Evolutionary conservation across 306 rosid species (phyloP).

Genomic region (Aeschynomene evenia): DNA sequence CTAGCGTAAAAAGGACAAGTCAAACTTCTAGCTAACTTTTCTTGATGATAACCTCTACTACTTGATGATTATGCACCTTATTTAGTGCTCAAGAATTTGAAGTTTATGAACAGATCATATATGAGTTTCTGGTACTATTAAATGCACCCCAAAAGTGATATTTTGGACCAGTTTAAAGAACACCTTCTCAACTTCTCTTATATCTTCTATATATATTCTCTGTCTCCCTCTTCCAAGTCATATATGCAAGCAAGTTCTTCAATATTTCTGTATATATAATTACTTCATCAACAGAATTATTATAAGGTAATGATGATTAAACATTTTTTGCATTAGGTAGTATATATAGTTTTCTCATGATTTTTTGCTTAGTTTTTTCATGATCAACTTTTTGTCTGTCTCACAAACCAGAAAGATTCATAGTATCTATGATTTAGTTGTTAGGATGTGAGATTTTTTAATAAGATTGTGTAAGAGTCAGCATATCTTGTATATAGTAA

Average conservation of each 20-base stretch:
- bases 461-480: conserved; percentile 31
- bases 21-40: conserved; percentile 46
- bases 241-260: background rate
- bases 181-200: conserved; percentile 4
- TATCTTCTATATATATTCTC: background rate
- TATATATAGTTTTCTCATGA: no score
- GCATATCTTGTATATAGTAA: conserved; percentile 26
- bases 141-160: conserved; percentile 35
- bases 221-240: background rate
- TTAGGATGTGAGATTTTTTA: conserved; percentile 14
- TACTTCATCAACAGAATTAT: conserved; percentile 13
- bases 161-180: conserved; percentile 39
- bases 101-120: no score
- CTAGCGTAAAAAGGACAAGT: conserved; percentile 34
- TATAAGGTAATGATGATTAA: background rate
- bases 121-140: conserved; percentile 19
- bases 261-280: conserved; percentile 17
- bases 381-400: background rate
- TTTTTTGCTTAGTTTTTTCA: background rate
- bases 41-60: conserved; percentile 35
- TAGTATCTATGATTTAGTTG: conserved; percentile 29
- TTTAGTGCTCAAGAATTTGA: conserved; percentile 37
- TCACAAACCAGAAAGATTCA: conserved; percentile 31
- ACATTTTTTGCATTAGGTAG: background rate
- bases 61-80: conserved; percentile 44